Base-by-base conservation (phyloP, 2,329 filamentous ascomycete genomes). In the Gnomoniopsis sp. region DNA sequence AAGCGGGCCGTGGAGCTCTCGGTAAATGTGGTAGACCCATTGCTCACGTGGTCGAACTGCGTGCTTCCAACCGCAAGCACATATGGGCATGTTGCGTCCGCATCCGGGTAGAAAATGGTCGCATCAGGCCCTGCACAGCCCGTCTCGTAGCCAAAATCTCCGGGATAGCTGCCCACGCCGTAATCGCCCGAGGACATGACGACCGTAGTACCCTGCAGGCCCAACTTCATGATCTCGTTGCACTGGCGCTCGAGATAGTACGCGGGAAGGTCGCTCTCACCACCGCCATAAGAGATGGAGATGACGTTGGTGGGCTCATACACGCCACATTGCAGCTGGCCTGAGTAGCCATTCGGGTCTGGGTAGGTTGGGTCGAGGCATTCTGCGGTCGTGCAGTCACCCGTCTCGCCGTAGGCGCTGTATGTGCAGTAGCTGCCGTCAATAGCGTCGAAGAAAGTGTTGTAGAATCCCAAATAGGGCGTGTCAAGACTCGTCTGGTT, bases 251-350 rank as follows among this genome's bases (percentile, higher is more conserved):
- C 67, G 52, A 79, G 76, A 66, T 84, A 84, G 56, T 67, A 68
- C 4, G 73, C 64, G 0, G 80, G 78, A 8, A 81, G 69, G 4
- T 77, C 75, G 17, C 68, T 67, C 64, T 84, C 79, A 26, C 77
- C 71, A 41, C 75, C 74, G 22, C 79, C 80, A 59, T 81, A 81
- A 0, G 78, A 81, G 50, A 82, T 77, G 11, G 72, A 75, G 49
- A 79, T 74, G n/a, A 82, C 79, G 59, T 82, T 80, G 1, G 79
- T 78, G 3, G 78, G 75, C 65, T 78, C 75, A 69, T 62, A 64
- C 4, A 57, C 59, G 46, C 65, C 66, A 61, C 69, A 74, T 57
- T 68, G 68, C 4, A 74, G 67, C 58, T 71, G 65, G 14, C 78
- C 78, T 54, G 77, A 75, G 69, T 83, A 84, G 8, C 81, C 82